Evolutionary conservation across 2,329 filamentous ascomycete genomes (phyloP).

Genomic region (Botrytis medusae): DNA sequence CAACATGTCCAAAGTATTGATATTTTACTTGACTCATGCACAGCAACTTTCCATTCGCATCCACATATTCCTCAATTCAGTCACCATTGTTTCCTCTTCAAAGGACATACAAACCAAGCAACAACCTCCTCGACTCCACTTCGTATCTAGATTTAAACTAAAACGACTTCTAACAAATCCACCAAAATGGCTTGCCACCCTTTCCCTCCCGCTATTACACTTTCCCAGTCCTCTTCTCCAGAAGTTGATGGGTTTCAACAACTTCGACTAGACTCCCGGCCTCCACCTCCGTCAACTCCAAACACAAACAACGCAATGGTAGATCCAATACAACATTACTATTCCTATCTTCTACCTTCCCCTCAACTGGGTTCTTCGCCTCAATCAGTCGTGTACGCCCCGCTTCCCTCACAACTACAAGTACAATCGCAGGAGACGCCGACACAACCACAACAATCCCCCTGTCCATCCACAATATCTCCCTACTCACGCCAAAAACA

Average conservation of each 20-base stretch:
- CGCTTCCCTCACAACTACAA: not conserved
- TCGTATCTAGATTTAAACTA: not conserved
- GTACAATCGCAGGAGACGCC: not conserved
- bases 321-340: constrained; percentile 1
- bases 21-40: not conserved
- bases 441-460: not conserved
- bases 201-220: not conserved
- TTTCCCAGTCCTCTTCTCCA: not conserved
- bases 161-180: not conserved
- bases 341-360: not conserved
- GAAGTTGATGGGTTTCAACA: not conserved
- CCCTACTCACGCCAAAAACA: not conserved
- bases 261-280: not conserved
- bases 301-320: not conserved
- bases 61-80: not conserved
- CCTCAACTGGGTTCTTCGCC: not conserved
- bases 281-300: not conserved
- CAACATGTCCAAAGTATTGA: not conserved
- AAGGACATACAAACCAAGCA: not conserved
- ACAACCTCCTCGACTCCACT: not conserved
- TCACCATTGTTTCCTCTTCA: not conserved
- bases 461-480: no score
- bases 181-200: not conserved
- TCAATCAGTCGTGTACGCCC: constrained; percentile 5
- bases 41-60: not conserved